phyloP scores from a whole-genome alignment of 306 rosid genomes.

The Macrotyloma uniflorum region DNA sequence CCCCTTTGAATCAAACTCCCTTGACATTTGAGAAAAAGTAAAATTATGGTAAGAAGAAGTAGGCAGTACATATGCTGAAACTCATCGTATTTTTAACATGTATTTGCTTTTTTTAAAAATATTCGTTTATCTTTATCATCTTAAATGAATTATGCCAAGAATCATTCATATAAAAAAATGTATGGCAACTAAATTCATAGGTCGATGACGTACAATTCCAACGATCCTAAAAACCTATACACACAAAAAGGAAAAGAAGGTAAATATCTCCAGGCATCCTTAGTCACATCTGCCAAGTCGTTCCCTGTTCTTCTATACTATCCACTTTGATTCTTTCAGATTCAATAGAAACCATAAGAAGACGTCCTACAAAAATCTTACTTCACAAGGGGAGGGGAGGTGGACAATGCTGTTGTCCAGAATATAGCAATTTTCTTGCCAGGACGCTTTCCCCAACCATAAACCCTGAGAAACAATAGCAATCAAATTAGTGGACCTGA shows the following conservation, averaged over 20 bases:
- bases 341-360: conserved; percentile 28
- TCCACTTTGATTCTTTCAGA: not conserved
- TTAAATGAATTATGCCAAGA: not conserved
- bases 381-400: not conserved
- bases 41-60: not conserved
- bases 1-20: not conserved
- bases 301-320: conserved; percentile 6
- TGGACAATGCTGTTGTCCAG: not conserved
- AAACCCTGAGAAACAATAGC: conserved; percentile 30
- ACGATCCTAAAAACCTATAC: not conserved
- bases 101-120: not conserved
- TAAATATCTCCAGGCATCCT: conserved; percentile 2
- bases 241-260: not conserved
- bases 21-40: not conserved
- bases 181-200: not conserved
- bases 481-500: conserved; percentile 25
- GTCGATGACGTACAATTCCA: not conserved
- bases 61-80: not conserved
- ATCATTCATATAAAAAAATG: not conserved
- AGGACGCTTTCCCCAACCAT: conserved; percentile 35
- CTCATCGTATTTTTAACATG: not conserved
- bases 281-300: not conserved
- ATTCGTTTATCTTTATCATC: not conserved
- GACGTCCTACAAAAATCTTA: conserved; percentile 1
- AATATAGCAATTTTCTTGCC: conserved; percentile 4